These are phyloP conservation scores for Colletotrichum cuscutae DNA, from an alignment of 2,329 filamentous ascomycete species.

Conservation along the genomic window DNA sequence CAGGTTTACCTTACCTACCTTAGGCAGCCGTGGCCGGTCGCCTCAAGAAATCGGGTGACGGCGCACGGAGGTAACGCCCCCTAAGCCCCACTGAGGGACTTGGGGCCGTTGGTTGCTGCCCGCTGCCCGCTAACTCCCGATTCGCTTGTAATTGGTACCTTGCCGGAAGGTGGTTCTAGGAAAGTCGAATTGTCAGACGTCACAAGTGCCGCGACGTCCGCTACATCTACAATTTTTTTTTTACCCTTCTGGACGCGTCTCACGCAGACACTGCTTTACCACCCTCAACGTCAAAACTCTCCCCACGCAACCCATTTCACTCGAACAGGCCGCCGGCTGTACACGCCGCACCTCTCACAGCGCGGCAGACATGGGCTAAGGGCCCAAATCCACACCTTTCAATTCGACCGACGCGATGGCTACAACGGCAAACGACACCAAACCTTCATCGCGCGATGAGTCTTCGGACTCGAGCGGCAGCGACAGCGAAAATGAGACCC, in stretches of 20 bases:
- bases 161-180: slow-evolving; percentile 3
- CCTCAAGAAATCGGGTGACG: not conserved
- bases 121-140: slow-evolving; percentile 6
- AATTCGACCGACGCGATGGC: slow-evolving; percentile 31
- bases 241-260: slow-evolving; percentile 14
- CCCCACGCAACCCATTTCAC: not conserved
- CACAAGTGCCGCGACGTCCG: slow-evolving; percentile 26
- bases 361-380: slow-evolving; percentile 25
- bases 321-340: not conserved
- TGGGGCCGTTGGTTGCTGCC: not conserved
- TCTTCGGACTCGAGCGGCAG: slow-evolving; percentile 39
- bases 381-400: not conserved
- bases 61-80: not conserved
- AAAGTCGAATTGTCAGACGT: slow-evolving; percentile 17
- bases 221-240: slow-evolving; percentile 17
- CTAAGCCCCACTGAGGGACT: not conserved
- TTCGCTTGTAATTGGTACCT: not conserved
- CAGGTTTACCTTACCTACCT: not conserved
- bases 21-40: too few species aligned
- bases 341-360: not conserved
- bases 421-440: slow-evolving; percentile 14
- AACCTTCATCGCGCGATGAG: slow-evolving; percentile 28
- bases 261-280: not conserved
- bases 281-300: not conserved
- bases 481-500: slow-evolving; percentile 49